Base-by-base conservation (phyloP, 495 filamentous ascomycete species). In the Penicillium fimorum region DNA sequence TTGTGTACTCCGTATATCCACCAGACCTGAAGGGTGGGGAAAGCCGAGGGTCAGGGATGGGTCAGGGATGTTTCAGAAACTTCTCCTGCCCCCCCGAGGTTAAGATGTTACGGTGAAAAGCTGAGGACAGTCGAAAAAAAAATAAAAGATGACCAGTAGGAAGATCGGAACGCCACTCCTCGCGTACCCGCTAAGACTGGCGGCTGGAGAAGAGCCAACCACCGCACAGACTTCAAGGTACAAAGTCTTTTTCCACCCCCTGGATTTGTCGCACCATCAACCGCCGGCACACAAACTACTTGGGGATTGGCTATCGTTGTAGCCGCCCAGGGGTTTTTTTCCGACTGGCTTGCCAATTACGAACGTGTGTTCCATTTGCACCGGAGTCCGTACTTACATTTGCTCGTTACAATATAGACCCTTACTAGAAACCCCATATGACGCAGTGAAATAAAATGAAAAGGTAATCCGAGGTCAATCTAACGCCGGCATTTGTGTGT, bases 141-240 rank as follows among this genome's bases (percentile, higher is more conserved):
- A 52, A 58, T 53, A 50, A 15, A 9, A 32, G 38, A 22, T 20
- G 45, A 38, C 65, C 65, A 68, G 56, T 66, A 37, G 57, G 51
- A 56, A 37, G 12, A 33, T 35, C 29, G 40, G 50, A 53, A 15
- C 33, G 54, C 44, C 33, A 37, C 51, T 22, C 22, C 33, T 57
- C 45, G 46, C 33, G 22, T 50, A 60, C 60, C 61, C 60, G 48
- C 57, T 53, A 55, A 55, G 47, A 22, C 59, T 58, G 59, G 58
- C 62, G 63, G 57, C 63, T 62, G 50, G 50, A 22, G 47, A 60
- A 9, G 40, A 57, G 24, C 60, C 62, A 68, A 68, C 65, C 65
- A 66, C 56, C 27, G 42, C 55, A 32, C 52, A 42, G 37, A 53
- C 24, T 38, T 41, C 55, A 56, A 48, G 44, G 53, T 33, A 48